Evolutionary conservation across 1,139 yeast species (phyloP), one percentile per base, ranked within the genome.

Genomic region (Diutina ranongensis): DNA sequence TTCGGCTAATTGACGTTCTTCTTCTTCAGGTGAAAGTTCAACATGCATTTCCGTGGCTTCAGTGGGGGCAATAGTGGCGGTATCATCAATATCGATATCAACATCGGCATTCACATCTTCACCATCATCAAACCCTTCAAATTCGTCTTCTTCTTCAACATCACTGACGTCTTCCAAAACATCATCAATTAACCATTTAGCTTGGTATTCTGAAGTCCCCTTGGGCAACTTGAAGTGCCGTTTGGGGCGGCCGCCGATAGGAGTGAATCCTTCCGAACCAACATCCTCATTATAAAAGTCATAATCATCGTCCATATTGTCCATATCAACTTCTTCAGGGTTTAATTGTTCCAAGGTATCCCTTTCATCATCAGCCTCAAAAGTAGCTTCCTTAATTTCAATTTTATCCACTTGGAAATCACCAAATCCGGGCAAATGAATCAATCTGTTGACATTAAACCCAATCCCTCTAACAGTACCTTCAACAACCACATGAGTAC

Each of bases 171-270:
- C 67, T 49, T 68, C 74, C 46, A 73, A 61, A 28, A 68, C 71
- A 51, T 71, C 76, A 49, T 71, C 94, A 45, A 87, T 67, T 55
- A 84, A 75, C 98, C 98, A 92, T 58, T 86, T 78, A 7, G 95
- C 86, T 65, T 92, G 98, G 60, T 89, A 89, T 49, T 84, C 95
- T 0, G 97, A 88, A 44, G 95, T 82, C 20, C 97, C 97, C 57
- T 76, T 76, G 18, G 97, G 97, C 28, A 86, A 67, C 55, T 69
- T 75, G 32, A 55, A 58, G 49, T 63, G 67, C 53, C 50, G 57
- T 51, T 16, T 16, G 5, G 55, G 45, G 48, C 46, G 27, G n/a
- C n/a, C n/a, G n/a, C n/a, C n/a, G n/a, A n/a, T n/a, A n/a, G n/a
- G n/a, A 27, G 31, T 27, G 31, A 8, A 27, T 12, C 12, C 12